Evolutionary conservation across 306 rosid species (phyloP).

Genomic region (Senna siamea): DNA sequence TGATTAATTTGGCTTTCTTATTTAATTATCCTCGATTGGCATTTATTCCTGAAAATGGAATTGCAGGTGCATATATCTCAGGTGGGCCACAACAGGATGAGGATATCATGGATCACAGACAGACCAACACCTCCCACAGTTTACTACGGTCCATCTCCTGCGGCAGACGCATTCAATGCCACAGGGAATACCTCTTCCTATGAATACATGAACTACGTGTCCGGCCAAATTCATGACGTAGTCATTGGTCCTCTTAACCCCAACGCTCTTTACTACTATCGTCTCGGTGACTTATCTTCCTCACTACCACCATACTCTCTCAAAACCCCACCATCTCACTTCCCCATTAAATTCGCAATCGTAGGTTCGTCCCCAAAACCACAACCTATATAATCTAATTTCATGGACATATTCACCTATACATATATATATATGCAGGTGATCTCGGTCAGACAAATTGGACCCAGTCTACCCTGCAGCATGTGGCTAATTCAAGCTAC

Average conservation of each 20-base stretch:
- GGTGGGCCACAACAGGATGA: constrained; percentile 70
- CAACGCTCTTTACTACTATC: constrained; percentile 61
- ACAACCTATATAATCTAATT: no score
- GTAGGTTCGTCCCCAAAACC: no score
- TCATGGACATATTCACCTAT: no score
- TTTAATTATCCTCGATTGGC: no score
- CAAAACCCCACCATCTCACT: constrained; percentile 67
- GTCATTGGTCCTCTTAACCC: constrained; percentile 75
- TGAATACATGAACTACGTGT: constrained; percentile 11
- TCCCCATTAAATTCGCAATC: constrained; percentile 74
- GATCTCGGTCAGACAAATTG: constrained; percentile 94
- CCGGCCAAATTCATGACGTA: constrained; percentile 69
- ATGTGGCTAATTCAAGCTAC: constrained; percentile 54
- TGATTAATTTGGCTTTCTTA: no score
- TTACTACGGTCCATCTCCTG: constrained; percentile 56
- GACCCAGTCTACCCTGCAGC: constrained; percentile 68
- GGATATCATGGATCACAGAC: constrained; percentile 73
- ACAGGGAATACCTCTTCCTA: constrained; percentile 62
- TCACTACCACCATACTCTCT: constrained; percentile 46
- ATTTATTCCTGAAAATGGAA: no score
- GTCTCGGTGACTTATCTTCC: constrained; percentile 52
- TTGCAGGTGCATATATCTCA: constrained; percentile 82
- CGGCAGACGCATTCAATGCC: constrained; percentile 35
- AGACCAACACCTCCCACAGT: constrained; percentile 48
- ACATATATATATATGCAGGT: constrained; percentile 42